Base-by-base conservation (phyloP, 2,329 filamentous ascomycete species). In the Colletotrichum noveboracense region DNA sequence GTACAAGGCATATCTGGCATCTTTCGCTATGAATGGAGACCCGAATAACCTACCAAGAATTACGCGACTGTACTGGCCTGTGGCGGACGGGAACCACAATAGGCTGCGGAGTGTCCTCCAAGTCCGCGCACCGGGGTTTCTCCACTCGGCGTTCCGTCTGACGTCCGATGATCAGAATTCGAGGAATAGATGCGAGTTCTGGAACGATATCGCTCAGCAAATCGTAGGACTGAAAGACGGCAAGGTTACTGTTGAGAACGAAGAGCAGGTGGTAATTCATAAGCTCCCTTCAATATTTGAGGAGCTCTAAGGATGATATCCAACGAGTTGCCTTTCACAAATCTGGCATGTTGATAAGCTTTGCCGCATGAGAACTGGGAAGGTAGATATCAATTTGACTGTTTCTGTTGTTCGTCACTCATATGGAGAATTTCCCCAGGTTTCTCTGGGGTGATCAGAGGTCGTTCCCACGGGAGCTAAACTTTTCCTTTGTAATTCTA, bases 1-100 rank as follows among this genome's bases (percentile, higher is more conserved):
- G 24, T 66, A 66, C 26, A 85, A 87, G 78, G 83, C 82, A 70
- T 87, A 87, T 74, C 78, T 87, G 14, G 81, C 84, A 6, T 85
- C 82, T 14, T 87, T 86, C 76, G 82, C 82, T n/a, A 79, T 82
- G 18, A 81, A 80, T 3, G 86, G 86, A 1, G 80, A 87, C 71
- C 86, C 86, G 13, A 87, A 87, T 76, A 84, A 78, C 2, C 80
- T 80, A 28, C 78, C 81, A 4, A 80, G 81, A 36, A 70, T 77
- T 7, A 21, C 48, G 7, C n/a, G 65, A 12, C 28, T 67, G 4
- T 67, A 34, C 32, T 77, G 79, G 32, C 82, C 83, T 9, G 72
- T 76, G 24, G 79, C 75, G 26, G 71, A 65, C 10, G 79, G 78
- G 5, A 56, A 28, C 9, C 28, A 67, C 6, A 80, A 85, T 64